phyloP scores from a whole-genome alignment of 1,139 yeast genomes.

The Sugiyamaella castrensis region DNA sequence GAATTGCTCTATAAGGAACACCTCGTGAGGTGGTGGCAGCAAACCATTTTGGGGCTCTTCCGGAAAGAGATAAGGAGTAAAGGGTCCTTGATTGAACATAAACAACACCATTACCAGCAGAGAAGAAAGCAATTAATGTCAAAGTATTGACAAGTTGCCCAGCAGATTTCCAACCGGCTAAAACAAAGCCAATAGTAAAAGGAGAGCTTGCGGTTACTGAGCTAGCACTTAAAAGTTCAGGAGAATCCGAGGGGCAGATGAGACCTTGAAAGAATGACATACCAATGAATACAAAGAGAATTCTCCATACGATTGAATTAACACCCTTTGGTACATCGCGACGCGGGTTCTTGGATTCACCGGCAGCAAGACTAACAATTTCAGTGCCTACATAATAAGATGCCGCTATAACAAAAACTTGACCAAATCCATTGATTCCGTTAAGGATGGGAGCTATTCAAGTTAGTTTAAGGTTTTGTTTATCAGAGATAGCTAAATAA shows the following conservation, averaged over 20 bases:
- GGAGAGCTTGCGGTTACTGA: constrained; percentile 18
- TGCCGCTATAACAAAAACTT: constrained; percentile 17
- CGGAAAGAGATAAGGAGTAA: constrained; percentile 13
- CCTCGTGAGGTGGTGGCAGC: constrained; percentile 12
- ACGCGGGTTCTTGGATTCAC: constrained; percentile 16
- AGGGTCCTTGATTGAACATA: constrained; percentile 17
- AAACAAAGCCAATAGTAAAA: constrained; percentile 17
- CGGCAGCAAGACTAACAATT: constrained; percentile 18
- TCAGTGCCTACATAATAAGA: constrained; percentile 18
- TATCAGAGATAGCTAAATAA: too few species aligned
- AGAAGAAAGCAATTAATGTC: constrained; percentile 14
- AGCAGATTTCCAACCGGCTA: constrained; percentile 16
- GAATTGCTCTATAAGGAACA: constrained; percentile 16
- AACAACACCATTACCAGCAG: constrained; percentile 18
- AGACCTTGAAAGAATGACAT: constrained; percentile 16
- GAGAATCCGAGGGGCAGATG: constrained; percentile 16
- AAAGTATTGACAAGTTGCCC: constrained; percentile 15
- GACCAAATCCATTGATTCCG: constrained; percentile 17
- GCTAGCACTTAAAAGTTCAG: constrained; percentile 11
- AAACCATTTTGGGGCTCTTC: constrained; percentile 16
- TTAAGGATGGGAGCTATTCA: constrained; percentile 12
- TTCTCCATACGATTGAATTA: constrained; percentile 16
- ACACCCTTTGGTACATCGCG: constrained; percentile 15
- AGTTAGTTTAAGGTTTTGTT: too few species aligned
- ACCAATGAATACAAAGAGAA: constrained; percentile 16